Evolutionary conservation across 805 yeast species (phyloP), one percentile per base, ranked within the genome.

Genomic region (Saccharomyces paradoxus): DNA sequence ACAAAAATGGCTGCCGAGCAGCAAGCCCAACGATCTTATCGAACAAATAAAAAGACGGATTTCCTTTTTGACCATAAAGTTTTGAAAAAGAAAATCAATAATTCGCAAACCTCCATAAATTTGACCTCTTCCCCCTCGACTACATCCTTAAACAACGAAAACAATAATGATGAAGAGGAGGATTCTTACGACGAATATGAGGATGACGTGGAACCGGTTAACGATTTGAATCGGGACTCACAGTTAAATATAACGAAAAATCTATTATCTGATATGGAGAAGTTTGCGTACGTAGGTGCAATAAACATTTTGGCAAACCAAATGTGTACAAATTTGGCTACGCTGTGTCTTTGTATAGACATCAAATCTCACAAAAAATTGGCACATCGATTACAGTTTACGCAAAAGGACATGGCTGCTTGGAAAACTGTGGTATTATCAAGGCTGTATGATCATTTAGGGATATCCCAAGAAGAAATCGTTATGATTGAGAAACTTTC

Each of bases 241-340:
- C 95, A 91, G 54, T 73, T 94, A 58, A 81, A 81, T 53, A 80
- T 92, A 1, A 94, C 97, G 4, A 89, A 84, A 66, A 80, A 82
- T 26, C 80, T 94, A 81, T 76, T 94, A 14, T 77, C 83, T 7
- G 98, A 89, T 17, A 76, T 86, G 14, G 97, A 94, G 68, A 85
- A 88, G 63, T 85, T 91, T 57, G 98, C 98, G 2, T 94, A 94
- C 65, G 87, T 87, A 6, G 98, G 97, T 0, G 76, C 92, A 9
- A 83, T 86, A 8, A 86, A 87, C 60, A 78, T 94, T 37, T 77
- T 86, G 5, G 79, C 84, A 52, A 87, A 86, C 26, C 87, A 87
- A 22, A 82, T 90, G 86, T 96, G 96, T 21, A 80, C 88, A 0
- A 83, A 82, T n/a, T 71, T 91, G 55, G 91, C 94, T 0, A 72